Percentiles rank a stretch among this genome's conserved stretches.
Conservation (phyloP, 2,329 filamentous ascomycete genomes). For the Clonostachys sp. region DNA sequence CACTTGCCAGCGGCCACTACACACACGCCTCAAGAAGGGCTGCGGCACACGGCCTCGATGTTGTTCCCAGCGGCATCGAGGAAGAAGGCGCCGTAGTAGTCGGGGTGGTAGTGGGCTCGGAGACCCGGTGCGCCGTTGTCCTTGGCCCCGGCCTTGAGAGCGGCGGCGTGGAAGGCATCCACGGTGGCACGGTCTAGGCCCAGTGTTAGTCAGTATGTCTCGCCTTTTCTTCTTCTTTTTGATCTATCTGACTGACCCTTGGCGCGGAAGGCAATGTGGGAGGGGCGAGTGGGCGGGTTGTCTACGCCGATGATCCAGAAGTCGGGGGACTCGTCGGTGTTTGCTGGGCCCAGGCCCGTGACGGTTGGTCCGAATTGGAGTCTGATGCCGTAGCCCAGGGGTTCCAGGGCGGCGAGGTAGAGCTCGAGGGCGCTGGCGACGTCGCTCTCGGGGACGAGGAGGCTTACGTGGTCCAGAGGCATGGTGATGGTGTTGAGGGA, state of each 20-base stretch:
- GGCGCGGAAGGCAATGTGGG: constrained; percentile 23
- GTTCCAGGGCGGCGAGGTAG: constrained; percentile 25
- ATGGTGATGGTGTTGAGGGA: constrained; percentile 11
- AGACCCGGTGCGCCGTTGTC: constrained; percentile 44
- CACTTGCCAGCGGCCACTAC: too few relatives aligned
- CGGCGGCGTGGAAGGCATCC: constrained; percentile 35
- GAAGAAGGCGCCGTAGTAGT: constrained; percentile 47
- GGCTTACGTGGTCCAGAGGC: constrained; percentile 26
- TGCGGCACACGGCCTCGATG: constrained; percentile 30
- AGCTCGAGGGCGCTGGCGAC: constrained; percentile 20
- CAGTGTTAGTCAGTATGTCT: not conserved
- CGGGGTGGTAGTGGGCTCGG: constrained; percentile 33
- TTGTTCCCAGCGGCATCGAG: constrained; percentile 47
- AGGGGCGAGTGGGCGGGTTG: constrained; percentile 5
- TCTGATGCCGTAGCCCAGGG: constrained; percentile 25
- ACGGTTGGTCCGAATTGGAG: constrained; percentile 16
- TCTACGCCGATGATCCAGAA: constrained; percentile 21
- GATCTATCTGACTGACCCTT: constrained; percentile 10
- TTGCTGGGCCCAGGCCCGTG: constrained; percentile 21
- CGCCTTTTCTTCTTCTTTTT: not conserved
- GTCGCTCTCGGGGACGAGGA: constrained; percentile 18
- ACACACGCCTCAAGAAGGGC: too few relatives aligned
- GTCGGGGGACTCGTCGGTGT: constrained; percentile 6
- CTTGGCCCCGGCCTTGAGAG: constrained; percentile 34
- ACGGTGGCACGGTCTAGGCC: constrained; percentile 30